These are phyloP conservation scores for Colletotrichum cordylinicola DNA, from an alignment of 2,329 filamentous ascomycete species.

Conservation along the genomic window DNA sequence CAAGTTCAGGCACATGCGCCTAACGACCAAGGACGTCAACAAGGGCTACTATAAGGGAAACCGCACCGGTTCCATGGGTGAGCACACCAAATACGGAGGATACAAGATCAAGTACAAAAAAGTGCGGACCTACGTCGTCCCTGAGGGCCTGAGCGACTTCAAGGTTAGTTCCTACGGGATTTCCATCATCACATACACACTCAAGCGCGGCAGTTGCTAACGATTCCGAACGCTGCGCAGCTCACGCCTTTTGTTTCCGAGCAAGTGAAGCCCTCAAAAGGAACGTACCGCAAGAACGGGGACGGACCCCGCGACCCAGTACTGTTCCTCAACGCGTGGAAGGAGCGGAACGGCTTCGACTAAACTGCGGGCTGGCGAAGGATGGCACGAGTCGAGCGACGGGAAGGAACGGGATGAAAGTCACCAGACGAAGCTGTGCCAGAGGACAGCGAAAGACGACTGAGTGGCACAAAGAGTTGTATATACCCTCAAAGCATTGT, in stretches of 20 bases:
- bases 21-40: slow-evolving; percentile 93
- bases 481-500: slow-evolving; percentile 19
- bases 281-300: slow-evolving; percentile 38
- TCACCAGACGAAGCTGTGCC: neutral
- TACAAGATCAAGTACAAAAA: slow-evolving; percentile 86
- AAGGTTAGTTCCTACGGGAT: slow-evolving; percentile 59
- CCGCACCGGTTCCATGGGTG: slow-evolving; percentile 84
- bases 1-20: slow-evolving; percentile 74
- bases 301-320: slow-evolving; percentile 65
- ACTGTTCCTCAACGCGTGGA: slow-evolving; percentile 70
- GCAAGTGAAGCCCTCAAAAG: slow-evolving; percentile 53
- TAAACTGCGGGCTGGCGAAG: slow-evolving; percentile 34
- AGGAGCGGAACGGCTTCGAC: slow-evolving; percentile 68
- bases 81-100: slow-evolving; percentile 81
- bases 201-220: neutral
- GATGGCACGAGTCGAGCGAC: neutral
- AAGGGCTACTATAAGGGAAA: slow-evolving; percentile 98
- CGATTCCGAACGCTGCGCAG: slow-evolving; percentile 45
- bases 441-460: neutral
- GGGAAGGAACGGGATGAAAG: neutral
- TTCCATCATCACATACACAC: neutral
- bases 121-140: slow-evolving; percentile 89
- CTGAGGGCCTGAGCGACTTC: slow-evolving; percentile 70
- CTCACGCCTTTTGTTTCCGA: slow-evolving; percentile 80
- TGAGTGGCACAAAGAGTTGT: slow-evolving; percentile 6